These are phyloP conservation scores for Boletus bicolor DNA, from an alignment of 768 basidiomycete species.

Conservation along the genomic window DNA sequence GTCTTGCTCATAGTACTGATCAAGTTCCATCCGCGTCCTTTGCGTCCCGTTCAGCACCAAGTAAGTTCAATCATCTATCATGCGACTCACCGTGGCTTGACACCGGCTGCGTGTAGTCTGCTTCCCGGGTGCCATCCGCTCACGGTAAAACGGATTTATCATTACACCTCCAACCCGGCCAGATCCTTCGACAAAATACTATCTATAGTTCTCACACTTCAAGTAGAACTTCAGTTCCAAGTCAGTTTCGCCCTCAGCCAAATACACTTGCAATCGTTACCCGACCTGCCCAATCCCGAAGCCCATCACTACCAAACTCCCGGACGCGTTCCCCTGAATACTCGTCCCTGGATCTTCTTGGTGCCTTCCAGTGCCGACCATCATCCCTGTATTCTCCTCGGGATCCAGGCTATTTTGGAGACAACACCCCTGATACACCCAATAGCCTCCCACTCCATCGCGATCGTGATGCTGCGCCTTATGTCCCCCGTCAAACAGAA, in stretches of 20 bases:
- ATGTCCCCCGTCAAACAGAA: conserved; percentile 13
- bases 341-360: not conserved
- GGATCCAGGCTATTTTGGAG: conserved; percentile 8
- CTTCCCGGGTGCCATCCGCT: not conserved
- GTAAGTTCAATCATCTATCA: conserved; percentile 14
- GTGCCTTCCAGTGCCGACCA: conserved; percentile 1
- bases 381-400: conserved; percentile 13
- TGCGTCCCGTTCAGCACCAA: conserved; percentile 9
- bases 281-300: conserved; percentile 10
- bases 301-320: conserved; percentile 11
- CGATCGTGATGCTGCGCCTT: conserved; percentile 10
- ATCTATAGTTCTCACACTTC: conserved; percentile 11
- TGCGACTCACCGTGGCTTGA: conserved; percentile 8
- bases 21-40: conserved; percentile 15
- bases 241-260: conserved; percentile 5
- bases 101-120: conserved; percentile 9
- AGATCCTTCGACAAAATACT: conserved; percentile 46
- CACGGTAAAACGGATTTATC: conserved; percentile 35
- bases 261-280: not conserved
- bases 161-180: conserved; percentile 52
- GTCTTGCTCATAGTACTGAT: conserved; percentile 5
- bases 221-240: not conserved
- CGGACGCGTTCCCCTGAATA: not conserved
- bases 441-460: conserved; percentile 6
- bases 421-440: conserved; percentile 6